Percentiles rank a stretch among this genome's conserved stretches.
phyloP scores from a whole-genome alignment of 108 stramenopile species.

The Aurantiochytrium sp. region DNA sequence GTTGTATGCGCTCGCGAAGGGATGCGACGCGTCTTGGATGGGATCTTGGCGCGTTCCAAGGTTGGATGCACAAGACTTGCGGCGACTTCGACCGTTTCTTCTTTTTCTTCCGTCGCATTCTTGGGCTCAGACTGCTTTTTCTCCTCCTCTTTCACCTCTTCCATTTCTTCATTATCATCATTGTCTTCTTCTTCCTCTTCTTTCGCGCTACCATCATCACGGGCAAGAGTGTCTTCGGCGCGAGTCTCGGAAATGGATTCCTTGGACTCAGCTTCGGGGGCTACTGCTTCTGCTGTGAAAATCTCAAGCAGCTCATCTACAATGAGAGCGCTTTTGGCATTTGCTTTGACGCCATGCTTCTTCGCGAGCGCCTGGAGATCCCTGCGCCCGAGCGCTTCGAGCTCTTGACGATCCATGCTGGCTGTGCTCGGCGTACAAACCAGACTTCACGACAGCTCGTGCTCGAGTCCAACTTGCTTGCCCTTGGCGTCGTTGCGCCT shows the following conservation, averaged over 20 bases:
- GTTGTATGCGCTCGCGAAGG: too few relatives aligned
- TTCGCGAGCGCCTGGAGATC: conserved; percentile 14
- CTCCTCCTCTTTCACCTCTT: neutral
- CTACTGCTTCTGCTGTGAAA: neutral
- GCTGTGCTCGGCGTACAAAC: too few relatives aligned
- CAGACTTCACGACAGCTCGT: too few relatives aligned
- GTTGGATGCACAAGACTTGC: too few relatives aligned
- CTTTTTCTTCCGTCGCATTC: neutral
- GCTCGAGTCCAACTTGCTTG: too few relatives aligned
- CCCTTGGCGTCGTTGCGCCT: too few relatives aligned
- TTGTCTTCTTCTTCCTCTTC: neutral
- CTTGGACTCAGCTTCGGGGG: too few relatives aligned
- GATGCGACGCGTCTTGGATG: too few relatives aligned
- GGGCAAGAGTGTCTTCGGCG: too few relatives aligned
- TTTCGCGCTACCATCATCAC: too few relatives aligned
- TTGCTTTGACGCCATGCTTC: neutral
- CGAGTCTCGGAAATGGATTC: too few relatives aligned
- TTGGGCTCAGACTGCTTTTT: neutral
- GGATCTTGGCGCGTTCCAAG: too few relatives aligned
- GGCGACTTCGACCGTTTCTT: neutral
- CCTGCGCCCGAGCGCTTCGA: neutral
- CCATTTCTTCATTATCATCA: neutral
- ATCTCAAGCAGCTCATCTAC: neutral
- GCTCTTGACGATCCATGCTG: neutral
- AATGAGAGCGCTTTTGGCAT: neutral